Evolutionary conservation across 2,329 filamentous ascomycete species (phyloP).

Genomic region (Torrubiellomyces zombiae): DNA sequence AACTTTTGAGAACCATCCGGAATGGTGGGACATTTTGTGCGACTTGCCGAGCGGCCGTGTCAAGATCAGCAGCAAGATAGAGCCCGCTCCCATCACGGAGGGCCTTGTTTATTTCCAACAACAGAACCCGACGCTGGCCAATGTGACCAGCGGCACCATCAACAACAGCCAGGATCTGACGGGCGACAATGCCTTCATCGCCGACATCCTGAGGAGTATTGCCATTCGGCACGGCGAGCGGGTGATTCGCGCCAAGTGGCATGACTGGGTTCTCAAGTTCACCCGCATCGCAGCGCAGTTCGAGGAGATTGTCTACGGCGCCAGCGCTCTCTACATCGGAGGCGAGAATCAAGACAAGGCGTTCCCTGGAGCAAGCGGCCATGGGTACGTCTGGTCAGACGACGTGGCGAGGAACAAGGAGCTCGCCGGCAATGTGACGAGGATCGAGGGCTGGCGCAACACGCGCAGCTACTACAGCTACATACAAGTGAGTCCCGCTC

Average conservation of each 20-base stretch:
- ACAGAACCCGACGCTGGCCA: slow-evolving; percentile 44
- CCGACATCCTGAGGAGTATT: slow-evolving; percentile 68
- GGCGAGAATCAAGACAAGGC: slow-evolving; percentile 50
- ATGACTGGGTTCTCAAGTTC: slow-evolving; percentile 88
- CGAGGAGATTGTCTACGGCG: slow-evolving; percentile 89
- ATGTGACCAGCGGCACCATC: slow-evolving; percentile 24
- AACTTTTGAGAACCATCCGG: slow-evolving; percentile 81
- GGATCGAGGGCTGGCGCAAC: slow-evolving; percentile 93
- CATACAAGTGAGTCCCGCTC: slow-evolving; percentile 46
- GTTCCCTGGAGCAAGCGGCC: slow-evolving; percentile 49
- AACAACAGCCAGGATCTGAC: slow-evolving; percentile 49
- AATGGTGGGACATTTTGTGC: slow-evolving; percentile 97
- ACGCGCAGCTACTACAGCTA: slow-evolving; percentile 92
- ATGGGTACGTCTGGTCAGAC: slow-evolving; percentile 91
- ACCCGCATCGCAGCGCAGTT: slow-evolving; percentile 85
- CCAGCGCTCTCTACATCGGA: slow-evolving; percentile 74
- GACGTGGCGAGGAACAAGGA: slow-evolving; percentile 68
- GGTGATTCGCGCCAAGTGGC: slow-evolving; percentile 81
- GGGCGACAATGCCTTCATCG: slow-evolving; percentile 80
- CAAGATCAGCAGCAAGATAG: slow-evolving; percentile 84
- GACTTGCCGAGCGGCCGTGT: slow-evolving; percentile 83
- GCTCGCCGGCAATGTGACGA: slow-evolving; percentile 75
- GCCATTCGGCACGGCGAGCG: slow-evolving; percentile 74
- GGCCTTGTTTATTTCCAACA: slow-evolving; percentile 79
- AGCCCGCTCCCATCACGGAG: slow-evolving; percentile 65